Evolutionary conservation across 164 flowering plant genomes (phyloP), one percentile per base, ranked within the genome.

Genomic region (Magnolia changhungtana): DNA sequence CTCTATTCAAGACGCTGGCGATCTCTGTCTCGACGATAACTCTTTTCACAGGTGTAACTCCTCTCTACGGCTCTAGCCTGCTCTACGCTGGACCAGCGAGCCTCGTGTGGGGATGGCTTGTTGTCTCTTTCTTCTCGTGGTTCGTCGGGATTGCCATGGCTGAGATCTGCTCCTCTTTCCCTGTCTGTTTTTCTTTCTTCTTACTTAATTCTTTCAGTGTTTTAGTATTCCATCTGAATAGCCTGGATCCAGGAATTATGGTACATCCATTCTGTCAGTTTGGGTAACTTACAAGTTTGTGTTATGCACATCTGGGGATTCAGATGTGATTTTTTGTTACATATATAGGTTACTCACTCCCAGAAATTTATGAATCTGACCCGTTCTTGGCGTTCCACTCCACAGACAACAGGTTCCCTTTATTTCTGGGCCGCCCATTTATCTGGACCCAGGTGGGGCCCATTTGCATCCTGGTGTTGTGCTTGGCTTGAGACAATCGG

Each of bases 111-210:
- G 95, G 93, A 59, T 90, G 89, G 90, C 82, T 88, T 13, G 84
- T 89, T 10, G 93, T 91, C 2, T 80, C 95, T 3, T 88, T 90
- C 85, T 90, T 91, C 86, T 88, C 95, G 37, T 88, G 88, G 85
- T 89, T 87, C 69, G 92, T 91, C 55, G 93, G 92, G n/a, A 71
- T 90, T 27, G 89, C 93, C 27, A 91, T 91, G 91, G 89, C 95
- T 58, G 93, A 91, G 75, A 91, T 91, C 77, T 91, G 95, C 78
- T 91, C 95, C 29, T 91, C 93, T 63, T 91, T 91, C 68, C 95
- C 91, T 49, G 95, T 88, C 50, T 59, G 63, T 19, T 3, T 21
- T 24, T 20, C 27, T 23, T 65, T 65, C 68, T 8, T 9, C 16
- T 59, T 59, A 59, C n/a, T 59, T 59, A 8, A 8, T 19, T 1